A percentile compares a stretch with the other conserved stretches of the same genome.
These are phyloP conservation scores for Isoetes engelmannii DNA, from an alignment of 83 land plant species.

Conservation along the genomic window DNA sequence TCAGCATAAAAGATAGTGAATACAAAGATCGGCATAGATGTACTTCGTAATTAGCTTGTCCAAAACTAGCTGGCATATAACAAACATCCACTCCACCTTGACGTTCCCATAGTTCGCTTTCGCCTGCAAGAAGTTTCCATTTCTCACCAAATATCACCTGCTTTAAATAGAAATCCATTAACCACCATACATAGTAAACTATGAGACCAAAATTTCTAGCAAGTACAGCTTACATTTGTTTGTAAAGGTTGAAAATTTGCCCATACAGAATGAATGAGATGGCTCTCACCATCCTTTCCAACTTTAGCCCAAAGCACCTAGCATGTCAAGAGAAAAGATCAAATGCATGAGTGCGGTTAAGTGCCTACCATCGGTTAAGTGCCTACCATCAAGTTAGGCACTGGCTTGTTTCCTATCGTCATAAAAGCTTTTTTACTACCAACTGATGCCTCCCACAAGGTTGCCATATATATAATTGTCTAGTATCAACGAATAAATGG, in stretches of 20 bases:
- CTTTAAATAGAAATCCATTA: neutral
- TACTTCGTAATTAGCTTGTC: constrained; percentile 92
- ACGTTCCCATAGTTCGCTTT: constrained; percentile 87
- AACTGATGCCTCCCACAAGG: too few relatives aligned
- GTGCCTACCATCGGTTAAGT: neutral
- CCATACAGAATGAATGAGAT: constrained; percentile 87
- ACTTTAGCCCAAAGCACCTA: neutral
- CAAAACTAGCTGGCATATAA: constrained; percentile 88
- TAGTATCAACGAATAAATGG: too few relatives aligned
- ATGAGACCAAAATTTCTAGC: neutral
- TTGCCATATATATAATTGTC: too few relatives aligned
- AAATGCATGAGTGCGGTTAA: neutral
- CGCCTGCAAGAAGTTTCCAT: constrained; percentile 89
- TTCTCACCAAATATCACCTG: constrained; percentile 90
- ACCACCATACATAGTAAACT: neutral
- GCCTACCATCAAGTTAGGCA: neutral
- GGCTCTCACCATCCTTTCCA: constrained; percentile 42
- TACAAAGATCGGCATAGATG: neutral
- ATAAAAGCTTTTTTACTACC: too few relatives aligned
- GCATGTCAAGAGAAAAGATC: neutral
- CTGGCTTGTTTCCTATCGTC: too few relatives aligned
- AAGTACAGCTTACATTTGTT: constrained; percentile 56
- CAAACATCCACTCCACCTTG: constrained; percentile 82
- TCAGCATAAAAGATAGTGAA: too few relatives aligned
- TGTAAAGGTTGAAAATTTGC: constrained; percentile 90